phyloP scores from a whole-genome alignment of 805 yeast species.

The Pichia exigua region DNA sequence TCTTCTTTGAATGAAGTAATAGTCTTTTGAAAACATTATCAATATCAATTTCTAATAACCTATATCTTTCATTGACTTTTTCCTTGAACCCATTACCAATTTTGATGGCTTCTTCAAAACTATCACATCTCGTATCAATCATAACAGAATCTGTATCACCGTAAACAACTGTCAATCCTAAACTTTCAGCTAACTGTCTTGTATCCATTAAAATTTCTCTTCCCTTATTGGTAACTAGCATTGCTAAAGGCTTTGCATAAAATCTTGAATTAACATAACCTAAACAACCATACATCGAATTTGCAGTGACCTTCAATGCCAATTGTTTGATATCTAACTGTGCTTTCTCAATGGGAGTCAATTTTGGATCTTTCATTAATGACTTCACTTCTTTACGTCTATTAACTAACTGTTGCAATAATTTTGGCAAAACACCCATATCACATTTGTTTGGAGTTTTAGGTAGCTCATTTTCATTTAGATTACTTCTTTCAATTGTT shows the following conservation, averaged over 20 bases:
- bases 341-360: conserved; percentile 54
- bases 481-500: conserved; percentile 65
- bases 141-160: conserved; percentile 99
- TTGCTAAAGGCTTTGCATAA: conserved; percentile 92
- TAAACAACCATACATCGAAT: conserved; percentile 99
- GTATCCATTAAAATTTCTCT: conserved; percentile 93
- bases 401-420: conserved; percentile 74
- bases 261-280: conserved; percentile 89
- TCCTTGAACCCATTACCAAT: conserved; percentile 82
- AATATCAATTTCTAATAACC: conserved; percentile 83
- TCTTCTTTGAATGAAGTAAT: conserved; percentile 88
- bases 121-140: conserved; percentile 83
- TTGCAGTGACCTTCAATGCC: conserved; percentile 93
- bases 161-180: conserved; percentile 79
- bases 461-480: conserved; percentile 57
- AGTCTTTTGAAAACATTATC: conserved; percentile 87
- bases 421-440: conserved; percentile 81
- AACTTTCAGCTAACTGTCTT: conserved; percentile 80
- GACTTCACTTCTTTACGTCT: conserved; percentile 92
- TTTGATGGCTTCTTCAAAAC: conserved; percentile 62
- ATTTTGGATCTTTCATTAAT: conserved; percentile 66
- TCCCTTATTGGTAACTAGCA: conserved; percentile 91
- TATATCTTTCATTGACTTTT: conserved; percentile 82
- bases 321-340: conserved; percentile 95
- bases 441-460: conserved; percentile 51